Evolutionary conservation across 257 asterid genomes (phyloP), one percentile per base, ranked within the genome.

Genomic region (Anisodus acutangulus): DNA sequence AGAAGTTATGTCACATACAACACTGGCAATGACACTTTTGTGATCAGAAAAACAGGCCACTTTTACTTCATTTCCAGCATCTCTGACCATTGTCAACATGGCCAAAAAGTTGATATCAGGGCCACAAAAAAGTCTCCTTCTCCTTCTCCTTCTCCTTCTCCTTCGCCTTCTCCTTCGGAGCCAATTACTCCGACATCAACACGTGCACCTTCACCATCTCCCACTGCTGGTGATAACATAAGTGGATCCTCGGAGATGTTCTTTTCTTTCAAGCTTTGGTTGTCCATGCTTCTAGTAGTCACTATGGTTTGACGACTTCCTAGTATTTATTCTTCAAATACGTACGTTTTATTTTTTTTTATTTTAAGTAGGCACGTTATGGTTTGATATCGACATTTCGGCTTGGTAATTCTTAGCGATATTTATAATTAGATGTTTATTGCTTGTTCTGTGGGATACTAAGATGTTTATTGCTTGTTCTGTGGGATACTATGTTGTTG

Each of bases 51-150:
- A 5, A 60, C 88, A 15, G 94, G 93, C 45, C 98, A 94, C 84
- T 91, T 66, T 70, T 92, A 86, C 82, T 94, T 92, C 92, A 87
- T 92, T 8, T 89, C 95, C 78, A 11, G 90, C 59, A 1, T 86
- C 0, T 88, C 89, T 6, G 88, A 85, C 84, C 97, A 92, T 84
- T 94, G 98, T 11, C 74, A 80, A 69, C 70, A 82, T 3, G 94
- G 97, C 0, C 95, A 88, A 80, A 91, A 59, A 81, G 88, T 94
- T 5, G 94, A 92, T 58, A 89, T 92, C 3, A 89, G 98, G 37
- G 93, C 90, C n/a, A n/a, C n/a, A n/a, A n/a, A n/a, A n/a, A n/a
- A n/a, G n/a, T n/a, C n/a, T n/a, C n/a, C n/a, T n/a, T n/a, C n/a
- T n/a, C n/a, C n/a, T n/a, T 13, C 78, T 11, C n/a, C 64, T 0